Conservation (phyloP, 1,284 basidiomycete genomes). For the Moesziomyces aphidis region DNA sequence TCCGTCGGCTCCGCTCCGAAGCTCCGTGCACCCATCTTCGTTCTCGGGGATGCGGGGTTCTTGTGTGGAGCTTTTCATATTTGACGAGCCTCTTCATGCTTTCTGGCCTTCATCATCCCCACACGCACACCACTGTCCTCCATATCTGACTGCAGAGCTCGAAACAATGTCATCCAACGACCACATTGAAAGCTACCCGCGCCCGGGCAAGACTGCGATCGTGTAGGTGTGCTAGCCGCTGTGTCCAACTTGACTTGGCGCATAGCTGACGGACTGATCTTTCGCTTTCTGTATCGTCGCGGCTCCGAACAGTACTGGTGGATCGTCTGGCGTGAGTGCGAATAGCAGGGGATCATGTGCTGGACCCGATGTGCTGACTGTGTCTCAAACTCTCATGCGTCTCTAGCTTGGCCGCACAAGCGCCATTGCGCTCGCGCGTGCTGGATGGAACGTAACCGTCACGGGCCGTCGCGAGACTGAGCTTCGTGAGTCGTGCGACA, state of each 20-base stretch:
- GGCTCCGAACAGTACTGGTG: conserved; percentile 24
- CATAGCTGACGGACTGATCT: too few species aligned
- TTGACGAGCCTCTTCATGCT: too few species aligned
- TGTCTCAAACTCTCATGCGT: background rate
- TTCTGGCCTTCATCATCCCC: background rate
- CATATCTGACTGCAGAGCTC: too few species aligned
- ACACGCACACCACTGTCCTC: too few species aligned
- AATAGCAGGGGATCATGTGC: too few species aligned
- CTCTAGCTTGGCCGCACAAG: conserved; percentile 47
- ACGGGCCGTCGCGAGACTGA: conserved; percentile 44
- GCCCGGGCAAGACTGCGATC: conserved; percentile 52
- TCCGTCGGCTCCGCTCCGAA: too few species aligned
- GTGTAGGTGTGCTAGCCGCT: conserved; percentile 31
- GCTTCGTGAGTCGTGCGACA: conserved; percentile 29
- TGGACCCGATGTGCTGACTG: conserved; percentile 4
- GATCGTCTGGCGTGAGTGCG: conserved; percentile 47
- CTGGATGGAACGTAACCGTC: conserved; percentile 56
- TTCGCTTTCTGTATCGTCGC: background rate
- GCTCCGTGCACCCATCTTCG: too few species aligned
- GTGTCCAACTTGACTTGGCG: too few species aligned
- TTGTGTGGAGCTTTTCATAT: too few species aligned
- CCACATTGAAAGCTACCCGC: conserved; percentile 43
- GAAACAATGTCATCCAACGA: conserved; percentile 24
- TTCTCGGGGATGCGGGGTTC: too few species aligned
- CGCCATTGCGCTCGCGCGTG: conserved; percentile 47